phyloP scores from a whole-genome alignment of 306 rosid genomes.

The Cucurbita argyrosperma region DNA sequence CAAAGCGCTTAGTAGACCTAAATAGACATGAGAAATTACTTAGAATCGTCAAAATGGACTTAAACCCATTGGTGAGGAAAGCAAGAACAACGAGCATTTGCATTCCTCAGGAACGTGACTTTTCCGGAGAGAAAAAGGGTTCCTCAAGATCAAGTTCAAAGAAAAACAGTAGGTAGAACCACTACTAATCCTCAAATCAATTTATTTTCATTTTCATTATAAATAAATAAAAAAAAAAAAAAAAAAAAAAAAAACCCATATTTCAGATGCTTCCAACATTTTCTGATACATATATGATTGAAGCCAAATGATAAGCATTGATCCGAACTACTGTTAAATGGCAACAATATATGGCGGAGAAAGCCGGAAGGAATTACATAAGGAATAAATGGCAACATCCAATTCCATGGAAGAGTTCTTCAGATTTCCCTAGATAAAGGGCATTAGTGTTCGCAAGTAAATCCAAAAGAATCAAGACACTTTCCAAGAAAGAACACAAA shows the following conservation, averaged over 20 bases:
- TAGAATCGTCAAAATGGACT: neutral
- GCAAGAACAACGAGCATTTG: neutral
- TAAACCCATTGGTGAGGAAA: neutral
- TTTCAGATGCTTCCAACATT: neutral
- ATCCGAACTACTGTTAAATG: neutral
- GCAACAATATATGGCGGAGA: neutral
- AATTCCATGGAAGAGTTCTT: neutral
- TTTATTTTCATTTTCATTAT: neutral
- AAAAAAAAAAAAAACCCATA: neutral
- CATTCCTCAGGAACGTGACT: neutral
- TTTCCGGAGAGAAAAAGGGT: neutral
- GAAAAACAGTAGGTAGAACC: neutral
- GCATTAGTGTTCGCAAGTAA: neutral
- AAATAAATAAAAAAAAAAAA: neutral
- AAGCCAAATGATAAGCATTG: neutral
- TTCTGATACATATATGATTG: neutral
- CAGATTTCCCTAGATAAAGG: neutral
- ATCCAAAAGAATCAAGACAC: neutral
- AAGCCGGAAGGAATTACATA: neutral
- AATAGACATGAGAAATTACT: neutral
- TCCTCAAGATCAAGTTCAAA: neutral
- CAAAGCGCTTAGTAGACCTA: conserved; percentile 91
- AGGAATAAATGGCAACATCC: neutral
- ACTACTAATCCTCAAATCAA: neutral
- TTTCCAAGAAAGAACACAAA: neutral